Base-by-base conservation (phyloP, 129 eudicot genomes). In the Helichrysum umbraculigerum region DNA sequence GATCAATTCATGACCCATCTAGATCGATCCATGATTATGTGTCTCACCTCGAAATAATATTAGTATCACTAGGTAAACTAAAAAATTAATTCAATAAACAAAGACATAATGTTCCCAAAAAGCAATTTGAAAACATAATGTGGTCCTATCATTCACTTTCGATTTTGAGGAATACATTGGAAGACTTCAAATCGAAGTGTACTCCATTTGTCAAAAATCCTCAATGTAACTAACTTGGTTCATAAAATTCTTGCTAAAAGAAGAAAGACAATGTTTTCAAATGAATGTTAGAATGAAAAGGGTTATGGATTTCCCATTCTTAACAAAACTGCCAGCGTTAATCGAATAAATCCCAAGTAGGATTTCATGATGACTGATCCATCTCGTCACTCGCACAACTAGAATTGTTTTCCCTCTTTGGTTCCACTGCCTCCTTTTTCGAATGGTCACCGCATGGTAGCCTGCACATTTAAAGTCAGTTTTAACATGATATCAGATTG, bases 331-430 rank as follows among this genome's bases (percentile, higher is more conserved):
- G 62, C 71, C 63, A 39, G 32, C 44, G 10, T 25, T 32, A 68
- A 78, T 71, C 72, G 37, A 71, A 33, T 29, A n/a, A n/a, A 37
- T 2, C 11, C 4, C 35, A 16, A 52, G 25, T 22, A 2, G 4
- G 1, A 65, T 28, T 33, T 47, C 37, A 35, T 44, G 28, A 66
- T 79, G 74, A 79, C 29, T 65, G 78, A 17, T 56, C 74, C 83
- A 80, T 74, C 44, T 30, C 56, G 3, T 42, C 75, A 30, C 69
- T 74, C 30, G 50, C 52, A 11, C 57, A 57, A 60, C 70, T 74
- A 44, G 84, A 80, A 47, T 21, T 74, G 59, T 21, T 22, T 66
- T 80, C 84, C 39, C 66, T 67, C 71, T 74, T 80, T 47, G 82
- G 61, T 76, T 57, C 25, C 44, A 61, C 39, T 14, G 6, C 70